Evolutionary conservation across 176 grass and related monocot genomes (phyloP).

Genomic region (Avena atlantica): DNA sequence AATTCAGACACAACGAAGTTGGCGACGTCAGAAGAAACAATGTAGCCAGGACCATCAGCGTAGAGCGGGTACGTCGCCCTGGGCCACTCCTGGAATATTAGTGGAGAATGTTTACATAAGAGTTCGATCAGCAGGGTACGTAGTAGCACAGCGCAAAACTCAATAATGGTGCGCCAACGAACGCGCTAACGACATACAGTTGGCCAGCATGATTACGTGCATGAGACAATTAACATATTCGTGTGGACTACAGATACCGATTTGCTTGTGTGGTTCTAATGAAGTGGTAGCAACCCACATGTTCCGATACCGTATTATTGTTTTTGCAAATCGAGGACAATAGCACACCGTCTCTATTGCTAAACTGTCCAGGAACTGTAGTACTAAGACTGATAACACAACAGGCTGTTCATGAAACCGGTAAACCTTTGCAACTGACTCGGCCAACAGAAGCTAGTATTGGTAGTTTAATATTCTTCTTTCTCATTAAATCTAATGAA

Average conservation of each 20-base stretch:
- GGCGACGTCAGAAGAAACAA: constrained; percentile 73
- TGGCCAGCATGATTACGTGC: neutral
- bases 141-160: constrained; percentile 24
- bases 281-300: constrained; percentile 15
- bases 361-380: neutral
- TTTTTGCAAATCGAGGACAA: constrained; percentile 12
- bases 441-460: neutral
- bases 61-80: constrained; percentile 63
- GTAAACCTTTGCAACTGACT: neutral
- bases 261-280: constrained; percentile 27
- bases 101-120: constrained; percentile 29
- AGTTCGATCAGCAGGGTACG: constrained; percentile 24
- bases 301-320: neutral
- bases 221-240: constrained; percentile 31
- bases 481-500: constrained; percentile 12
- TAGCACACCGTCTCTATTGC: neutral
- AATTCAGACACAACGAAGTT: constrained; percentile 58
- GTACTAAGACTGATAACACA: neutral
- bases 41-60: constrained; percentile 71
- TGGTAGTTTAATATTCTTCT: neutral
- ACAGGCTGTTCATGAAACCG: neutral
- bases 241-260: neutral
- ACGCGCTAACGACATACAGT: neutral
- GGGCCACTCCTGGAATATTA: constrained; percentile 73
- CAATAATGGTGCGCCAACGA: constrained; percentile 32